Evolutionary conservation across 2,329 filamentous ascomycete genomes (phyloP), one percentile per base, ranked within the genome.

Genomic region (Zalaria sp.): DNA sequence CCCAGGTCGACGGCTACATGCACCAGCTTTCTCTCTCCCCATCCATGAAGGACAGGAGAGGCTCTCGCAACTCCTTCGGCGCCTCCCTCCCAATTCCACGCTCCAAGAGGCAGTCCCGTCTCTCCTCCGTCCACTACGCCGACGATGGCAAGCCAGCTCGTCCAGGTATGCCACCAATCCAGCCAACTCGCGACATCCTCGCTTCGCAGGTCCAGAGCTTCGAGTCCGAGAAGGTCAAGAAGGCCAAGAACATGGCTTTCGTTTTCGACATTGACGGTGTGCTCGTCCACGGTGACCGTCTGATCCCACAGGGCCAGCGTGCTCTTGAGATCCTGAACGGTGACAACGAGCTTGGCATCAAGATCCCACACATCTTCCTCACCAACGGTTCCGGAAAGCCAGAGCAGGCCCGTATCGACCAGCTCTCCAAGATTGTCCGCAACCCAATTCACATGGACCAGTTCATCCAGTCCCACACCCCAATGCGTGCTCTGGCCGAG

Each of bases 191-290:
- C 28, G 78, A 83, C 39, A 75, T 85, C 46, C 65, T 85, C 46
- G 78, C 77, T 32, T 74, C 77, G 3, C 80, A 83, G 61, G 68
- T 83, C 18, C 81, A 86, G 63, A 75, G 79, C 48, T 66, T 84
- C 49, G 69, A 73, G 51, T 61, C 71, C 43, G 72, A 79, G 51
- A 83, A 81, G 65, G 80, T 82, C 10, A 63, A 64, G 27, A 71
- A 72, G 44, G 81, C 79, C 44, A 85, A 85, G 71, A 79, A 85
- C 65, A 84, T 86, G 79, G 79, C 79, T 5, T 87, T 87, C 49
- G 82, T 79, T 53, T 88, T 87, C 55, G 83, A 87, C 58, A 79
- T 80, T 47, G 77, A 86, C 53, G 81, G 81, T 66, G 81, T 86
- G 44, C 68, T 85, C 25, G 80, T 83, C 43, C 80, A 83, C 61